These are phyloP conservation scores for Hypomontagnella submonticulosa DNA, from an alignment of 495 filamentous ascomycete species.

Conservation along the genomic window DNA sequence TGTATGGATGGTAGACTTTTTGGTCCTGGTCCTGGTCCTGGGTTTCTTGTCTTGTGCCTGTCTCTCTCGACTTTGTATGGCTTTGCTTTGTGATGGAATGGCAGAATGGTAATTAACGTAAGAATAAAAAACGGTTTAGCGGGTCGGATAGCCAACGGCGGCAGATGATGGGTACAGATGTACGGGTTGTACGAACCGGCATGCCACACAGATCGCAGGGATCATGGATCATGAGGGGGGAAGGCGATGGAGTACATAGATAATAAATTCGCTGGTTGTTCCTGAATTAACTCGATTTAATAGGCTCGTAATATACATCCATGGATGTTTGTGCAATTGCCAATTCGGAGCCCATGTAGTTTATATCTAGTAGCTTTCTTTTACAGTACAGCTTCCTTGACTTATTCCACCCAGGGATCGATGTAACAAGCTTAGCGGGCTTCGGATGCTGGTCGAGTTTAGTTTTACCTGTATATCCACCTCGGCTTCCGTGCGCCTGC, in stretches of 20 bases:
- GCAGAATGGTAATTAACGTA: no score
- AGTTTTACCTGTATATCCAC: neutral
- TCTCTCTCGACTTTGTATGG: no score
- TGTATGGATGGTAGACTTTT: constrained; percentile 10
- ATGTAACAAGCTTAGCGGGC: constrained; percentile 17
- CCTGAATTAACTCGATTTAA: neutral
- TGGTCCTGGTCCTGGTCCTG: no score
- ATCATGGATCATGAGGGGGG: constrained; percentile 3
- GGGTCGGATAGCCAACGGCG: no score
- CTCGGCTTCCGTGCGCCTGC: constrained; percentile 8
- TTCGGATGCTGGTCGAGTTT: constrained; percentile 2
- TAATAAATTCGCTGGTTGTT: no score
- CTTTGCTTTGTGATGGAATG: no score
- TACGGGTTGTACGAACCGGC: neutral
- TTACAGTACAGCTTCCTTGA: no score
- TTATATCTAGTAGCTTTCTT: constrained; percentile 22
- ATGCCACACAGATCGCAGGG: constrained; percentile 16
- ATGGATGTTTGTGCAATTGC: constrained; percentile 25
- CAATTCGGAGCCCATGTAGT: constrained; percentile 20
- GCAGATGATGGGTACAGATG: no score
- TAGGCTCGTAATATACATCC: constrained; percentile 23
- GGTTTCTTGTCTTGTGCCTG: no score
- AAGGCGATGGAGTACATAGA: no score
- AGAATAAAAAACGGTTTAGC: no score
- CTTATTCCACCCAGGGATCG: no score